These are phyloP conservation scores for Tephrocybe sp. DNA, from an alignment of 768 basidiomycete genomes.

Conservation along the genomic window DNA sequence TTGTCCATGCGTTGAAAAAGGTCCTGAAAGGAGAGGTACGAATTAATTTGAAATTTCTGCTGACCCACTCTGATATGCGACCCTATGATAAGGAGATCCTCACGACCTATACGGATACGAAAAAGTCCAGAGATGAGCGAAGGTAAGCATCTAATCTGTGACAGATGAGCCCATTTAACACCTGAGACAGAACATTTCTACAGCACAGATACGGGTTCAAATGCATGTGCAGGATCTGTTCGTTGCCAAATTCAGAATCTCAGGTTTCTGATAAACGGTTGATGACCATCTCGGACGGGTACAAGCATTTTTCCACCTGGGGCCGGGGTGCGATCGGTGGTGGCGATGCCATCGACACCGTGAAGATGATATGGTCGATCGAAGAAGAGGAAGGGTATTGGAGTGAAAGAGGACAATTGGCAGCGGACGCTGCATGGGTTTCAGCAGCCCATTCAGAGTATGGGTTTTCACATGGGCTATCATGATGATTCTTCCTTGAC, in stretches of 20 bases:
- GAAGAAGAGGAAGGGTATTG: constrained; percentile 64
- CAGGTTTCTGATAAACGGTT: constrained; percentile 50
- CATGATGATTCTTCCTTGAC: background rate
- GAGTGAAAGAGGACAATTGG: constrained; percentile 62
- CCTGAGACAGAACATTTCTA: constrained; percentile 42
- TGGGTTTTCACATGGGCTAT: constrained; percentile 24
- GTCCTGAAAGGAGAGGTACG: constrained; percentile 50
- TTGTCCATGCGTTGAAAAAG: constrained; percentile 57
- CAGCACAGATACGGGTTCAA: constrained; percentile 51
- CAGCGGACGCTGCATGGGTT: constrained; percentile 57
- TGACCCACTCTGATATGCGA: background rate
- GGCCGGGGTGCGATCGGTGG: constrained; percentile 41
- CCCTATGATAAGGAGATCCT: constrained; percentile 47
- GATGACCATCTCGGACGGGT: constrained; percentile 40
- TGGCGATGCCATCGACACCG: constrained; percentile 43
- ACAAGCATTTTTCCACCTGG: constrained; percentile 49
- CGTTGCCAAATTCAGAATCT: constrained; percentile 46
- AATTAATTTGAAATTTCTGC: background rate
- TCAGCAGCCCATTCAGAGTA: constrained; percentile 65
- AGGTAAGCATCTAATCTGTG: constrained; percentile 32
- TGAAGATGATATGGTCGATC: constrained; percentile 51
- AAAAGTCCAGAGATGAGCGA: constrained; percentile 47
- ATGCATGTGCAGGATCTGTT: constrained; percentile 58
- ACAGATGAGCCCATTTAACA: background rate
- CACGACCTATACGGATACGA: constrained; percentile 60